Base-by-base conservation (phyloP, 2,329 filamentous ascomycete genomes). In the Sporothrix luriei region DNA sequence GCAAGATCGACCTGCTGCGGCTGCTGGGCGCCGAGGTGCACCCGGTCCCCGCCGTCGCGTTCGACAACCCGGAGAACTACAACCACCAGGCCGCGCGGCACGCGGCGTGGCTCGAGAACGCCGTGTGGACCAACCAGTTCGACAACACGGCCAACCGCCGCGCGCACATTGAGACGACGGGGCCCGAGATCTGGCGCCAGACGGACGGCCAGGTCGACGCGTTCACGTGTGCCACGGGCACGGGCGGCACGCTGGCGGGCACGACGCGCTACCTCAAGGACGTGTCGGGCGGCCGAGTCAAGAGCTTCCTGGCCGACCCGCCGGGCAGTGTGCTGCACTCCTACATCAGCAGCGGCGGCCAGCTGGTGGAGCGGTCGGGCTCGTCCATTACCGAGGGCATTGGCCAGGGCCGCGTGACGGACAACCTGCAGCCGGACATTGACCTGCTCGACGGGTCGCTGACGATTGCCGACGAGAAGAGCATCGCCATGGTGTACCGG, bases 71-170 rank as follows among this genome's bases (percentile, higher is more conserved):
- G 19, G 84, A 93, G 57, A 99, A 99, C 82, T 99, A 98, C 85
- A 99, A 99, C 82, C 94, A 98, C 82, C 94, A 97, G 83, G 95
- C 95, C 4, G 87, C 86, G 71, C 84, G 94, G 54, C 94, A 98
- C 80, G 95, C 95, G n/a, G 93, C 95, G 78, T 80, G 84, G 2
- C 81, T 96, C 64, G 90, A 92, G 19, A 95, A 95, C 76, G 93
- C 94, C 10, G 94, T 98, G 16, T 99, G 95, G 95, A 99, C 95
- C 57, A 96, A 99, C 81, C 95, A 99, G 82, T 99, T 99, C 81
- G 95, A 99, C 79, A 99, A 99, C 83, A 89, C 86, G 67, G 95
- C 95, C 68, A 99, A 99, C 81, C 87, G 95, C 67, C 89, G 91
- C 76, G 95, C 95, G 62, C 95, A 99, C 79, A 90, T 98, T 75